phyloP scores from a whole-genome alignment of 2,329 filamentous ascomycete species.

The Fusarium sambucinum region DNA sequence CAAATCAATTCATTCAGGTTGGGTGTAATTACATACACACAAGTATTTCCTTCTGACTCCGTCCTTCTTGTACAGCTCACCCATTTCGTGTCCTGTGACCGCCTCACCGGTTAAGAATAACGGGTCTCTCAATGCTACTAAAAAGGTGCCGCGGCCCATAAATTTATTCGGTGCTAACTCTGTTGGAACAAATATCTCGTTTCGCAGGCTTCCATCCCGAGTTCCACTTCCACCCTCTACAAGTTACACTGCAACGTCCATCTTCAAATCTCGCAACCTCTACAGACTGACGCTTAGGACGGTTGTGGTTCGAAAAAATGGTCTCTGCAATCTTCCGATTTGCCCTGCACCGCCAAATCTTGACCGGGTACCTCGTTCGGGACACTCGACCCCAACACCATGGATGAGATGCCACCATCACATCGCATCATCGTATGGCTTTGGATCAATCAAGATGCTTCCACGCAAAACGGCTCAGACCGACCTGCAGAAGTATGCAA shows the following conservation, averaged over 20 bases:
- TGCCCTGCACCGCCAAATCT: constrained; percentile 26
- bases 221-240: constrained; percentile 34
- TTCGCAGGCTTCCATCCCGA: constrained; percentile 36
- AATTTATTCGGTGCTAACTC: constrained; percentile 16
- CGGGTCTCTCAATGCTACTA: constrained; percentile 12
- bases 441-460: constrained; percentile 42
- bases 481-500: constrained; percentile 42
- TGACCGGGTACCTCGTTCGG: constrained; percentile 45
- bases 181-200: constrained; percentile 9
- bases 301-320: constrained; percentile 15
- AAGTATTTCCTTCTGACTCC: constrained; percentile 3
- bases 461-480: constrained; percentile 44
- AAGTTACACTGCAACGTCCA: constrained; percentile 27
- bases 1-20: neutral
- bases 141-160: constrained; percentile 30
- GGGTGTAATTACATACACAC: neutral
- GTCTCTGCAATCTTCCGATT: constrained; percentile 27
- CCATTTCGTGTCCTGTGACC: constrained; percentile 33
- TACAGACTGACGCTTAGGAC: constrained; percentile 28
- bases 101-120: constrained; percentile 34
- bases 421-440: constrained; percentile 43
- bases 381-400: constrained; percentile 39
- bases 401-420: constrained; percentile 40
- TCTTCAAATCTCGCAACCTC: constrained; percentile 43
- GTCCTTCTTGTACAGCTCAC: constrained; percentile 27